Evolutionary conservation across 2,329 filamentous ascomycete species (phyloP).

Genomic region (Tolypocladium capitatum): DNA sequence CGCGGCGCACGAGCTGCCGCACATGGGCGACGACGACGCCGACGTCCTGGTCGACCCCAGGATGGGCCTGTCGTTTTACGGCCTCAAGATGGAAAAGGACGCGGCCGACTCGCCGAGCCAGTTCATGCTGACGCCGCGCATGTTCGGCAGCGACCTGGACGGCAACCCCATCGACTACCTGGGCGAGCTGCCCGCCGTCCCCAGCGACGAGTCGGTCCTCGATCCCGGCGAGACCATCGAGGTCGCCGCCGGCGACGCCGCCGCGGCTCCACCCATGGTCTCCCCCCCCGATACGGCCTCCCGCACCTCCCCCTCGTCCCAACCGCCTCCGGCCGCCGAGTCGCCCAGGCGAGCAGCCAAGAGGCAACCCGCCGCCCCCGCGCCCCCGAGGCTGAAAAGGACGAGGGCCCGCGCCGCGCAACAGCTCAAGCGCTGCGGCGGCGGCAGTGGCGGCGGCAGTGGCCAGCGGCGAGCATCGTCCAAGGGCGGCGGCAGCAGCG

Average conservation of each 20-base stretch:
- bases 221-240: not conserved
- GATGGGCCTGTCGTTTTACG: slow-evolving; percentile 2
- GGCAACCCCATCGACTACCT: not conserved
- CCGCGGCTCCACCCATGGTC: not conserved
- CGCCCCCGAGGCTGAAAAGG: too few relatives aligned
- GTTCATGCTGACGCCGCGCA: slow-evolving; percentile 2
- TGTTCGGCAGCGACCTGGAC: slow-evolving; percentile 2
- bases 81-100: slow-evolving; percentile 3
- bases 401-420: too few relatives aligned
- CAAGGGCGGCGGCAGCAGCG: too few relatives aligned
- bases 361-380: too few relatives aligned
- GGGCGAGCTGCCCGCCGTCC: too few relatives aligned
- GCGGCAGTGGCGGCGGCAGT: not conserved
- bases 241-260: not conserved
- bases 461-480: not conserved
- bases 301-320: not conserved
- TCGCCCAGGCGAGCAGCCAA: not conserved
- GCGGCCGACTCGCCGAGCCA: not conserved
- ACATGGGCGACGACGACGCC: not conserved
- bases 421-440: not conserved
- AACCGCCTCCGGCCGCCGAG: not conserved
- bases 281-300: not conserved
- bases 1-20: not conserved
- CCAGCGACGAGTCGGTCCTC: too few relatives aligned
- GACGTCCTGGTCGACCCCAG: slow-evolving; percentile 2